Conservation (phyloP, 345 rosid genomes). For the Psidium guajava region DNA sequence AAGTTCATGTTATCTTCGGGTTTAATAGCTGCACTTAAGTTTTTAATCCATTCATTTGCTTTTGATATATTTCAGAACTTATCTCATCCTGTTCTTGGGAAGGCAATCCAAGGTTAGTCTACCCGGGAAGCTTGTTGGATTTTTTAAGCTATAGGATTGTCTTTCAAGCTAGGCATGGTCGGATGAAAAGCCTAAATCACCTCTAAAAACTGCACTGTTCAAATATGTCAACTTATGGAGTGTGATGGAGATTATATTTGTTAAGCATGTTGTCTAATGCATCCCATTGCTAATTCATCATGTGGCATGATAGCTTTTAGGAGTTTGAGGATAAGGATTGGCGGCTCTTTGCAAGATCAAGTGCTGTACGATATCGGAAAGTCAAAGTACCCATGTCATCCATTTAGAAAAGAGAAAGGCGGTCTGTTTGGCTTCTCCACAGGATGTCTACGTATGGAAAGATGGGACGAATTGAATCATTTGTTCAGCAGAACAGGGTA, state of each 20-base stretch:
- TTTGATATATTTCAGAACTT: conserved; percentile 46
- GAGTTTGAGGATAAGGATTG: conserved; percentile 79
- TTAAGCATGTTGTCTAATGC: neutral
- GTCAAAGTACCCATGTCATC: conserved; percentile 64
- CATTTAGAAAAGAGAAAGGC: conserved; percentile 41
- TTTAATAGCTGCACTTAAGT: neutral
- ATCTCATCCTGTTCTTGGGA: conserved; percentile 67
- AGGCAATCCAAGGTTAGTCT: conserved; percentile 69
- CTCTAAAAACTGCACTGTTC: neutral
- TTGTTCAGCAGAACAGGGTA: conserved; percentile 61
- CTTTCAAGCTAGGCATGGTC: neutral
- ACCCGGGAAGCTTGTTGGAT: neutral
- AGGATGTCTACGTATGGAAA: conserved; percentile 79
- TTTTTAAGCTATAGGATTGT: neutral
- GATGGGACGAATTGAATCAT: conserved; percentile 80
- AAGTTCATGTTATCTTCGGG: neutral
- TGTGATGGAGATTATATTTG: neutral
- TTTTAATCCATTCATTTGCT: neutral
- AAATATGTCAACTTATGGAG: neutral
- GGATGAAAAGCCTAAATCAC: neutral
- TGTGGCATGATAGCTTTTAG: conserved; percentile 45
- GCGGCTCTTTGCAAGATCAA: conserved; percentile 97
- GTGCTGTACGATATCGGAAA: conserved; percentile 64
- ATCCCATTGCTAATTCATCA: neutral
- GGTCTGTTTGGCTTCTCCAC: conserved; percentile 84